Evolutionary conservation across 192 early-diverging fungal genomes (phyloP), one percentile per base, ranked within the genome.

Genomic region (Dissophora ornata): DNA sequence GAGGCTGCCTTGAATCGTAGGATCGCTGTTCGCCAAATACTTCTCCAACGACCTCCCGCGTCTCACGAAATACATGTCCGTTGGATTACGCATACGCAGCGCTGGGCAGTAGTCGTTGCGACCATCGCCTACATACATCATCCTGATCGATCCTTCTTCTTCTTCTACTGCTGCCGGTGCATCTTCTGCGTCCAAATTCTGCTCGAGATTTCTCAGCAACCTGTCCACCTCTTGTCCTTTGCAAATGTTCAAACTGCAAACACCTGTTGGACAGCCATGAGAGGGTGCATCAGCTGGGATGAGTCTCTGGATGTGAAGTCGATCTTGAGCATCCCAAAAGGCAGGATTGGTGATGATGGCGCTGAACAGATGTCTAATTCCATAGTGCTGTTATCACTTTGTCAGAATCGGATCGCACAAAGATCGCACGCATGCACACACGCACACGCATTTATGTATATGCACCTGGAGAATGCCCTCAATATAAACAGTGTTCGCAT

Each of bases 241-340:
- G 42, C 90, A 91, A 38, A 91, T 86, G 44, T 91, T 91, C 2
- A 82, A 45, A 8, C 84, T 69, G 52, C 90, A 91, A 2, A 64
- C 30, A 40, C 80, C 69, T 30, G 82, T 78, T 19, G 71, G 53
- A 67, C 88, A 89, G 22, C 66, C 44, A 65, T 88, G 88, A 32
- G 80, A 84, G 19, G 71, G 68, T 29, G 33, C 71, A n/a, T 75
- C 63, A 0, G 60, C 33, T 0, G 66, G 53, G 8, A 82, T 81
- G 13, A 79, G 75, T 59, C 66, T 32, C 16, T 69, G 47, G 47
- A 79, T 69, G 29, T 69, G 67, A 33, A 79, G 66, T 28, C 67
- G 62, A 18, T 34, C 67, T 16, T 60, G 40, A 12, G 13, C 54
- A 47, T 69, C 77, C 58, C 58, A 69, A 47, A 29, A 46, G 6